phyloP scores from a whole-genome alignment of 768 basidiomycete species.

The Amanita pseudoporphyria region DNA sequence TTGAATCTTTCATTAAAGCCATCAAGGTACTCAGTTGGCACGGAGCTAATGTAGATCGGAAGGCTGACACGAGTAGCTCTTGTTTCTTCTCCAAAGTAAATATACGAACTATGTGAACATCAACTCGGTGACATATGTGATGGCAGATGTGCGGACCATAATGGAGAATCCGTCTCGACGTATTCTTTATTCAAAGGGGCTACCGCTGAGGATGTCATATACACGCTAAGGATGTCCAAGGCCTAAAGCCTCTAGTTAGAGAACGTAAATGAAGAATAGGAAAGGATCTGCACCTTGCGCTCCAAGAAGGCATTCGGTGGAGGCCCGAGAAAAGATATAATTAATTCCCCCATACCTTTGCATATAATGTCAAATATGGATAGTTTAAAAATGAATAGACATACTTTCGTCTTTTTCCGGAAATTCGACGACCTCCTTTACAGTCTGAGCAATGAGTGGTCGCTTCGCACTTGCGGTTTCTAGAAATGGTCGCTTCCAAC shows the following conservation, averaged over 20 bases:
- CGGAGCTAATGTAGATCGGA: conserved; percentile 71
- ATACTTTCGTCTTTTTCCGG: conserved; percentile 91
- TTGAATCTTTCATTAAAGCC: conserved; percentile 60
- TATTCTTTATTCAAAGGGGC: conserved; percentile 87
- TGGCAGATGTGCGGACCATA: conserved; percentile 46
- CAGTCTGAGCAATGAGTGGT: conserved; percentile 37
- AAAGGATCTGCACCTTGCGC: conserved; percentile 39
- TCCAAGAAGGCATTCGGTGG: conserved; percentile 59
- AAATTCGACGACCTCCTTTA: conserved; percentile 72
- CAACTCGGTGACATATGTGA: conserved; percentile 5
- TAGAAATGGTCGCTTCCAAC: conserved; percentile 92
- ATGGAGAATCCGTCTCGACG: conserved; percentile 82
- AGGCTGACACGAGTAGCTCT: conserved; percentile 67
- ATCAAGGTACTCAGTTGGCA: conserved; percentile 75
- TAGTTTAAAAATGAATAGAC: conserved; percentile 10
- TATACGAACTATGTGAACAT: conserved; percentile 50
- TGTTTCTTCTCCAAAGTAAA: conserved; percentile 74
- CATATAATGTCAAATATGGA: background rate
- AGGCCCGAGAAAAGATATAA: conserved; percentile 75
- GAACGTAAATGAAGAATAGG: conserved; percentile 1
- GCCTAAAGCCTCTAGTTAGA: conserved; percentile 37
- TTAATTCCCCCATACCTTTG: conserved; percentile 68
- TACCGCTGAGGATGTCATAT: conserved; percentile 78
- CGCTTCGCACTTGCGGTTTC: conserved; percentile 74
- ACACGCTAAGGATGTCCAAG: conserved; percentile 75